Evolutionary conservation across 495 filamentous ascomycete genomes (phyloP).

Genomic region (Xylaria curta): DNA sequence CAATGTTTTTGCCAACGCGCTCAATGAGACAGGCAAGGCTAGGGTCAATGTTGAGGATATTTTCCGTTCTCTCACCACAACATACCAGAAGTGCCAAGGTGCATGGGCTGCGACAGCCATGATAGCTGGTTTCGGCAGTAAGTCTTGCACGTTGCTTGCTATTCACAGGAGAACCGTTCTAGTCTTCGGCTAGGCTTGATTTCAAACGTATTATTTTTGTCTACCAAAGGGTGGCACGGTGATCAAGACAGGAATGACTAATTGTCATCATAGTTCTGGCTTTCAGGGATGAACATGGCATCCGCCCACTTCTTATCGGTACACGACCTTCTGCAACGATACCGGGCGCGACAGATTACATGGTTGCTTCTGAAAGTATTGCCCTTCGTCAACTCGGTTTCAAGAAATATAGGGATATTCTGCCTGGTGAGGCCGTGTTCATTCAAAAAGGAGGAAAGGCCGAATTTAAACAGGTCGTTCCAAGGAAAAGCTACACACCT

Average conservation of each 20-base stretch:
- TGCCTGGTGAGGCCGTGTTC: constrained; percentile 92
- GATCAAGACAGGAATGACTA: background rate
- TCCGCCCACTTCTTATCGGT: constrained; percentile 86
- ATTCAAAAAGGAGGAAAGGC: constrained; percentile 83
- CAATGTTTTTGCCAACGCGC: constrained; percentile 91
- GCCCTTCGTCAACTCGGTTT: constrained; percentile 90
- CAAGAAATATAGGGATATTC: constrained; percentile 78
- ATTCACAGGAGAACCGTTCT: background rate
- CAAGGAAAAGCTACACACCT: constrained; percentile 76
- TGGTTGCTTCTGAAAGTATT: constrained; percentile 97
- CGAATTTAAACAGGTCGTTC: constrained; percentile 76
- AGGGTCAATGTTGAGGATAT: constrained; percentile 92
- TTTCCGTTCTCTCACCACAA: constrained; percentile 75
- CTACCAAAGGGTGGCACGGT: background rate
- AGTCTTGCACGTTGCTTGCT: background rate
- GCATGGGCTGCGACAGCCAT: constrained; percentile 80
- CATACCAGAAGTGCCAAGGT: constrained; percentile 80
- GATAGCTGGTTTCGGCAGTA: constrained; percentile 84
- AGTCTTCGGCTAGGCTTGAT: background rate
- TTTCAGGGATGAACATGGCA: constrained; percentile 79
- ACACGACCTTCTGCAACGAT: constrained; percentile 67
- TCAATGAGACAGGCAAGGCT: constrained; percentile 95
- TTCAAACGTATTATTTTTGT: background rate
- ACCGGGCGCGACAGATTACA: constrained; percentile 83
- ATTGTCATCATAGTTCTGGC: constrained; percentile 16